Evolutionary conservation across 208 protist genomes (phyloP).

Genomic region (Naegleria gruberi): DNA sequence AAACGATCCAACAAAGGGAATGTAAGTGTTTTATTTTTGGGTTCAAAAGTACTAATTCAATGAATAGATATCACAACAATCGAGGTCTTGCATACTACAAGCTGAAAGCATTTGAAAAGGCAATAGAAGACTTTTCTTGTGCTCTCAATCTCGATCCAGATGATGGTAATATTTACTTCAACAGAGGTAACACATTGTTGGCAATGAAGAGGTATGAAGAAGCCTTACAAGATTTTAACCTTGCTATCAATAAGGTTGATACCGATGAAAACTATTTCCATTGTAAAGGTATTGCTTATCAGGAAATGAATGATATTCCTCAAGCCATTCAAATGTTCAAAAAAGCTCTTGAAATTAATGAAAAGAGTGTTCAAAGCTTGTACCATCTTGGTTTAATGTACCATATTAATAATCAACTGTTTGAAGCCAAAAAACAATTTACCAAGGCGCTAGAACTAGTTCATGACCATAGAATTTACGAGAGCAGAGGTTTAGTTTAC

Average conservation of each 20-base stretch:
- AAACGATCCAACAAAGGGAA: conserved; percentile 43
- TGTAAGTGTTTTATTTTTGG: conserved; percentile 26
- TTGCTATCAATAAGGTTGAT: conserved; percentile 50
- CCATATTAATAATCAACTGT: conserved; percentile 39
- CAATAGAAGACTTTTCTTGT: conserved; percentile 57
- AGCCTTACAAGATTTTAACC: conserved; percentile 51
- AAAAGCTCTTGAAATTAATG: conserved; percentile 43
- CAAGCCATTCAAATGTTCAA: conserved; percentile 43
- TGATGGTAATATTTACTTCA: conserved; percentile 56
- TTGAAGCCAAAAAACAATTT: conserved; percentile 50
- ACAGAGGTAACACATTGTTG: conserved; percentile 56
- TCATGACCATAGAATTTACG: conserved; percentile 47
- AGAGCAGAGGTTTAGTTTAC: conserved; percentile 56
- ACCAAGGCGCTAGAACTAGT: conserved; percentile 42
- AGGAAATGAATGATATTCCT: conserved; percentile 38
- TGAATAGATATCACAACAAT: conserved; percentile 45
- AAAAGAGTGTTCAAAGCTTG: conserved; percentile 40
- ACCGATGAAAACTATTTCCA: conserved; percentile 46
- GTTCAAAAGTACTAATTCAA: not conserved
- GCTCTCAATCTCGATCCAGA: conserved; percentile 49
- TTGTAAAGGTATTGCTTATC: conserved; percentile 47
- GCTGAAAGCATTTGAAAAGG: conserved; percentile 44
- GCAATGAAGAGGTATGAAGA: conserved; percentile 48
- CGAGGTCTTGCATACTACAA: conserved; percentile 57
- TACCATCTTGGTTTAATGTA: conserved; percentile 49